phyloP scores from a whole-genome alignment of 2,329 filamentous ascomycete species.

The Verticillium longisporum region DNA sequence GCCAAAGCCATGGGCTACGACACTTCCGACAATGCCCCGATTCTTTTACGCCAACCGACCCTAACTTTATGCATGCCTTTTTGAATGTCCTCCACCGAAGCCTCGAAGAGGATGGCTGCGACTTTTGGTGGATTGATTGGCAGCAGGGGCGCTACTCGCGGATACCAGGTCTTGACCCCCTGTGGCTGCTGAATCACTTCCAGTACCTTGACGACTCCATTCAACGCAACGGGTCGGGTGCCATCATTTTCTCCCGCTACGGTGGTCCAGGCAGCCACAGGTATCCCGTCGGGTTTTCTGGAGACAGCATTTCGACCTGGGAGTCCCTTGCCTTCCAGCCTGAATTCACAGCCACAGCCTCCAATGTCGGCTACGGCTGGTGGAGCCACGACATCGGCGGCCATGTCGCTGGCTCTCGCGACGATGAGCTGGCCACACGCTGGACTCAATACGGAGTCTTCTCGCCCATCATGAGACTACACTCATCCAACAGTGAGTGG shows the following conservation, averaged over 20 bases:
- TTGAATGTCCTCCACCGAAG: conserved; percentile 49
- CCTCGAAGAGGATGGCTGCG: conserved; percentile 49
- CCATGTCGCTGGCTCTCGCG: conserved; percentile 47
- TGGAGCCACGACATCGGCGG: conserved; percentile 68
- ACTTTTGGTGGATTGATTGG: conserved; percentile 66
- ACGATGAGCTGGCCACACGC: conserved; percentile 51
- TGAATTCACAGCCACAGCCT: conserved; percentile 59
- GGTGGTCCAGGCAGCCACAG: conserved; percentile 57
- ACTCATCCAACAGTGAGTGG: conserved; percentile 52
- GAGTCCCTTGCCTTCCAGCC: conserved; percentile 55
- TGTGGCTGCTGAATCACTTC: conserved; percentile 61
- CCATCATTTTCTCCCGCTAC: conserved; percentile 54
- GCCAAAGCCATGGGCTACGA: conserved; percentile 46
- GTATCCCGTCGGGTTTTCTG: conserved; percentile 59
- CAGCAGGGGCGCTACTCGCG: conserved; percentile 52
- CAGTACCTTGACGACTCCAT: conserved; percentile 47
- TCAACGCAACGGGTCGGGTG: conserved; percentile 29
- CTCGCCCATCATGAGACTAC: conserved; percentile 54
- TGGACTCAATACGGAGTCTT: conserved; percentile 58
- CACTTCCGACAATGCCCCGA: conserved; percentile 38
- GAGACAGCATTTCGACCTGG: conserved; percentile 55
- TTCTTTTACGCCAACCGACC: conserved; percentile 46
- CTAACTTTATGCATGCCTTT: conserved; percentile 50
- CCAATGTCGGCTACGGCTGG: conserved; percentile 63
- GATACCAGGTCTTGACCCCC: conserved; percentile 49